These are phyloP conservation scores for Acarospora socialis DNA, from an alignment of 2,329 filamentous ascomycete genomes.

Conservation along the genomic window DNA sequence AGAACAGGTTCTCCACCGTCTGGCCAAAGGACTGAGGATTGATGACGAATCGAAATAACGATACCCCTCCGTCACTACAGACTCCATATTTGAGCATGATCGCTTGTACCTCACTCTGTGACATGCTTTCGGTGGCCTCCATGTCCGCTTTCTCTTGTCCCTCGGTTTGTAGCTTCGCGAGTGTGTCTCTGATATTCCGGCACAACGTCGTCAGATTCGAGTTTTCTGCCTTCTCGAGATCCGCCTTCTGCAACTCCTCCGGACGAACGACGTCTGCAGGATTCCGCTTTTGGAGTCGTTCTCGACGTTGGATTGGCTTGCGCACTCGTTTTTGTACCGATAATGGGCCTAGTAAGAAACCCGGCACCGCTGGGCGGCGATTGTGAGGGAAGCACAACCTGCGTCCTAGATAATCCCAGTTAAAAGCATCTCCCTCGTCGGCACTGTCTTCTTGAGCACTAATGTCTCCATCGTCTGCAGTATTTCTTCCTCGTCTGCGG, in stretches of 20 bases:
- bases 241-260: slow-evolving; percentile 58
- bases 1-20: slow-evolving; percentile 93
- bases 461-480: slow-evolving; percentile 50
- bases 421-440: slow-evolving; percentile 61
- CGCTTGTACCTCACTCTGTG: slow-evolving; percentile 26
- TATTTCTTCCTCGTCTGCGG: slow-evolving; percentile 27
- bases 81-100: slow-evolving; percentile 55
- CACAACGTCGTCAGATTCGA: slow-evolving; percentile 70
- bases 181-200: slow-evolving; percentile 51
- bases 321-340: slow-evolving; percentile 77
- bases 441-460: slow-evolving; percentile 21
- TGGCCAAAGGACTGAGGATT: slow-evolving; percentile 87
- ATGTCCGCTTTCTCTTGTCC: slow-evolving; percentile 14
- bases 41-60: slow-evolving; percentile 73
- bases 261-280: slow-evolving; percentile 57
- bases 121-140: slow-evolving; percentile 19
- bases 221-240: slow-evolving; percentile 62
- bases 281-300: slow-evolving; percentile 53
- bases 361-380: slow-evolving; percentile 58
- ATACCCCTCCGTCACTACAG: slow-evolving; percentile 54
- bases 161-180: slow-evolving; percentile 33
- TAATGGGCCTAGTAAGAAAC: slow-evolving; percentile 77
- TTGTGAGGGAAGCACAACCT: slow-evolving; percentile 62
- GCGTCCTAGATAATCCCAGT: slow-evolving; percentile 74
- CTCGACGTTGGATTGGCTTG: slow-evolving; percentile 54